These are phyloP conservation scores for Emericellopsis terricola DNA, from an alignment of 495 filamentous ascomycete species.

Conservation along the genomic window DNA sequence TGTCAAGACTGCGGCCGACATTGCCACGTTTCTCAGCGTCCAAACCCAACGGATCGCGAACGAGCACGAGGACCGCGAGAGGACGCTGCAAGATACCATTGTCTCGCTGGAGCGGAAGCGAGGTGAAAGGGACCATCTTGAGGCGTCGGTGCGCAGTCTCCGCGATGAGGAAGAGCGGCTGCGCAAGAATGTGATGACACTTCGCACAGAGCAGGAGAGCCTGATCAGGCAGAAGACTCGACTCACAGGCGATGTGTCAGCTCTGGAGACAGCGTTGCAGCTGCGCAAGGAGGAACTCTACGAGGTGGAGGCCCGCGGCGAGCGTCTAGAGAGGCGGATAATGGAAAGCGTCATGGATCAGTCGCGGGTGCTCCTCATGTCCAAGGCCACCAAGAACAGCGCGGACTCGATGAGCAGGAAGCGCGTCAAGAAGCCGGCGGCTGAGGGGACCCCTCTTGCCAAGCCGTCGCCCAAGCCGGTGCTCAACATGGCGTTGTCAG, in stretches of 20 bases:
- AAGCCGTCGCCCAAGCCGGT: constrained; percentile 14
- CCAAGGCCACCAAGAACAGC: constrained; percentile 28
- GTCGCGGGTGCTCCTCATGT: constrained; percentile 66
- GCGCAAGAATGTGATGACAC: constrained; percentile 17
- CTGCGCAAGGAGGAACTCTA: constrained; percentile 82
- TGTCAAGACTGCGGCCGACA: constrained; percentile 63
- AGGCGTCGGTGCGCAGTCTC: constrained; percentile 45
- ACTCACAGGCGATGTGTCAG: constrained; percentile 66
- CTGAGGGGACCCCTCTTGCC: constrained; percentile 6
- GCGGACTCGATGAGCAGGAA: constrained; percentile 49
- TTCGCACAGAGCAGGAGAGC: constrained; percentile 52
- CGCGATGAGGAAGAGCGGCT: constrained; percentile 21
- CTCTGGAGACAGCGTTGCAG: constrained; percentile 71
- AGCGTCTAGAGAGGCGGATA: constrained; percentile 76
- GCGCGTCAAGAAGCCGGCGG: constrained; percentile 26
- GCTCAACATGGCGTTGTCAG: constrained; percentile 24
- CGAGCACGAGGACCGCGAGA: constrained; percentile 62
- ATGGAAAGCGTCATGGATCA: constrained; percentile 91
- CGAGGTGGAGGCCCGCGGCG: constrained; percentile 71
- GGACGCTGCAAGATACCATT: constrained; percentile 64
- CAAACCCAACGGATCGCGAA: constrained; percentile 66
- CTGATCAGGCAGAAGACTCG: constrained; percentile 54
- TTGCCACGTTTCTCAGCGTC: constrained; percentile 66
- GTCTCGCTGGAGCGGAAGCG: constrained; percentile 60
- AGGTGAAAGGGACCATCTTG: constrained; percentile 65